Base-by-base conservation (phyloP, 2,329 filamentous ascomycete genomes). In the Ilyonectria mors-panacis region DNA sequence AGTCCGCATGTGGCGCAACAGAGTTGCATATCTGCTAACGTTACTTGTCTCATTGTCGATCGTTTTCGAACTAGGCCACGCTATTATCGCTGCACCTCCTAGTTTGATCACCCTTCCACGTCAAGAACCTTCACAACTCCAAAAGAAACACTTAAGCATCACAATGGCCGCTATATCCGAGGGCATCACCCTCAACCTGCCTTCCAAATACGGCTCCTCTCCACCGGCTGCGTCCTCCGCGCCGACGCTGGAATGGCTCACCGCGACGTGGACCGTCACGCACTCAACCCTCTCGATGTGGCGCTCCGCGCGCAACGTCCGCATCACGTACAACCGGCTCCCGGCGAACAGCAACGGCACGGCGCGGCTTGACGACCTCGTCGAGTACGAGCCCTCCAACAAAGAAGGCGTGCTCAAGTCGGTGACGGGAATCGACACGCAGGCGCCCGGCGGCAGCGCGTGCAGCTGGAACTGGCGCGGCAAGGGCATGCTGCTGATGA, bases 231-330 rank as follows among this genome's bases (percentile, higher is more conserved):
- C 77, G 44, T 37, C 78, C 54, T 83, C 79, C 15, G 70, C 83
- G 1, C 89, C 90, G 5, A 77, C 87, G 3, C 79, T 89, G 28
- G 80, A 85, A 64, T 93, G 88, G 86, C 87, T 94, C 51, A 81
- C 85, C 59, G 85, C 90, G 67, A 92, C 89, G 66, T 94, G 92
- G 92, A 83, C 87, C 73, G 91, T 94, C 63, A 93, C 92, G 12
- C 91, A 94, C 82, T 93, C 90, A 5, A 93, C 92, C 6, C 88
- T 94, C 12, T 83, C 88, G 69, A 94, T 96, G 92, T 97, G 94
- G 94, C 90, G 90, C 73, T 87, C 88, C 53, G 91, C 92, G 59
- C 91, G 90, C 78, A 96, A 96, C 81, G 93, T 97, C 15, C 87
- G 88, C 75, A 95, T 97, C 78, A 92, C 89, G 37, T 97, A 97